Evolutionary conservation across 2,329 filamentous ascomycete species (phyloP).

Genomic region (Metarhizium humberi): DNA sequence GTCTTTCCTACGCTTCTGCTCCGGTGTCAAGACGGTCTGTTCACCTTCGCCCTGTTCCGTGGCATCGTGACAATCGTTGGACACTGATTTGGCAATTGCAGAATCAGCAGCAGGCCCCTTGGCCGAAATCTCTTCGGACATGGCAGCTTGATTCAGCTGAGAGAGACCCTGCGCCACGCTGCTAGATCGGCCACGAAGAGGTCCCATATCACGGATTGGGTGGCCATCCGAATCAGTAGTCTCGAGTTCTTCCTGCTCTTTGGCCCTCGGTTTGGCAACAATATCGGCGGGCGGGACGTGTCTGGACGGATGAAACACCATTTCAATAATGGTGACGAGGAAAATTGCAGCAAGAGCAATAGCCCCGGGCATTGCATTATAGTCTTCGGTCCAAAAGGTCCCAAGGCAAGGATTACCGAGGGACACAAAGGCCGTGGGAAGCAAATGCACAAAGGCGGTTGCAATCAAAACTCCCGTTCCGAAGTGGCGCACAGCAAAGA

Average conservation of each 20-base stretch:
- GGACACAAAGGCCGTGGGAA: slow-evolving; percentile 56
- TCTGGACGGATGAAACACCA: slow-evolving; percentile 42
- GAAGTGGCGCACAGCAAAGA: slow-evolving; percentile 56
- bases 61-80: neutral
- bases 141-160: slow-evolving; percentile 13
- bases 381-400: slow-evolving; percentile 64
- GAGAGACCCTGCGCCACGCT: slow-evolving; percentile 26
- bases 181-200: slow-evolving; percentile 21
- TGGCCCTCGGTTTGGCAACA: neutral
- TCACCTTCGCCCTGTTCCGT: slow-evolving; percentile 7
- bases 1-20: slow-evolving; percentile 53
- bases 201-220: slow-evolving; percentile 23
- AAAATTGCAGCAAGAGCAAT: slow-evolving; percentile 73
- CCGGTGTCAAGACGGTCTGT: slow-evolving; percentile 24
- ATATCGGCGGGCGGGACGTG: slow-evolving; percentile 15
- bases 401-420: slow-evolving; percentile 60
- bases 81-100: neutral
- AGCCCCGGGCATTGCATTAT: slow-evolving; percentile 69
- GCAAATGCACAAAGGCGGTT: slow-evolving; percentile 71
- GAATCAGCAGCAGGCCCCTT: neutral
- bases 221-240: slow-evolving; percentile 1
- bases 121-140: slow-evolving; percentile 2
- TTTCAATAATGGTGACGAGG: slow-evolving; percentile 74
- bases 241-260: neutral
- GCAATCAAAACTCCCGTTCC: slow-evolving; percentile 68